These are phyloP conservation scores for Hippophae gyantsensis DNA, from an alignment of 306 rosid genomes.

Conservation along the genomic window DNA sequence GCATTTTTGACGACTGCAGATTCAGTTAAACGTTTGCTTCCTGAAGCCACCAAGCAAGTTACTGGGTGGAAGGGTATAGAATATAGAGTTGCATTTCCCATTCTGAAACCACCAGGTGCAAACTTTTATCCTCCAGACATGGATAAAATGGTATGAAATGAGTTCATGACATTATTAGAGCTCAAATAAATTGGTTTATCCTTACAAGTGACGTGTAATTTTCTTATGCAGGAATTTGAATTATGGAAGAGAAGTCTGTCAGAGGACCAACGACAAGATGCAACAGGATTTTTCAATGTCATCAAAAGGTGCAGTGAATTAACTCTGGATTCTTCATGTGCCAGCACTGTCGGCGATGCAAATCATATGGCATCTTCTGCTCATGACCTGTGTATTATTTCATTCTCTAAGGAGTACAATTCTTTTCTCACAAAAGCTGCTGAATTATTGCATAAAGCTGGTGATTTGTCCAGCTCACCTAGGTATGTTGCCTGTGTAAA, in stretches of 20 bases:
- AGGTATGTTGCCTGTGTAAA: slow-evolving; percentile 35
- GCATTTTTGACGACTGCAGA: slow-evolving; percentile 87
- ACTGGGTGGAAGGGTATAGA: slow-evolving; percentile 77
- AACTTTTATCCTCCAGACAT: slow-evolving; percentile 94
- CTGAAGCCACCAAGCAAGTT: slow-evolving; percentile 53
- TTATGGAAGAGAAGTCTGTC: slow-evolving; percentile 62
- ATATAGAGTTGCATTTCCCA: slow-evolving; percentile 78
- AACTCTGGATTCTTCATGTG: slow-evolving; percentile 34
- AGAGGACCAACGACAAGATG: slow-evolving; percentile 50
- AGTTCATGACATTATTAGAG: slow-evolving; percentile 10
- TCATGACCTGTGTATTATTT: slow-evolving; percentile 50
- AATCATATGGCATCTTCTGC: slow-evolving; percentile 19
- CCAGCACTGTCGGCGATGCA: slow-evolving; percentile 11
- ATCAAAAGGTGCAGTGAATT: slow-evolving; percentile 62
- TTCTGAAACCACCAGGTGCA: slow-evolving; percentile 72
- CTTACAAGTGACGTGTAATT: slow-evolving; percentile 11
- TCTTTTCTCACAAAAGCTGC: slow-evolving; percentile 60
- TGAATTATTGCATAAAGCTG: slow-evolving; percentile 76
- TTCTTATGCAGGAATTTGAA: slow-evolving; percentile 68
- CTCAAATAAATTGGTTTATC: slow-evolving; percentile 7
- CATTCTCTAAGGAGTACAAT: slow-evolving; percentile 72
- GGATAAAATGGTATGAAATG: slow-evolving; percentile 66
- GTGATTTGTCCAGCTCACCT: slow-evolving; percentile 49
- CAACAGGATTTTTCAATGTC: slow-evolving; percentile 68
- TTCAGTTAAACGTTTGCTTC: slow-evolving; percentile 62